These are phyloP conservation scores for Chrysanthemum seticuspe DNA, from an alignment of 129 eudicot species.

Conservation along the genomic window DNA sequence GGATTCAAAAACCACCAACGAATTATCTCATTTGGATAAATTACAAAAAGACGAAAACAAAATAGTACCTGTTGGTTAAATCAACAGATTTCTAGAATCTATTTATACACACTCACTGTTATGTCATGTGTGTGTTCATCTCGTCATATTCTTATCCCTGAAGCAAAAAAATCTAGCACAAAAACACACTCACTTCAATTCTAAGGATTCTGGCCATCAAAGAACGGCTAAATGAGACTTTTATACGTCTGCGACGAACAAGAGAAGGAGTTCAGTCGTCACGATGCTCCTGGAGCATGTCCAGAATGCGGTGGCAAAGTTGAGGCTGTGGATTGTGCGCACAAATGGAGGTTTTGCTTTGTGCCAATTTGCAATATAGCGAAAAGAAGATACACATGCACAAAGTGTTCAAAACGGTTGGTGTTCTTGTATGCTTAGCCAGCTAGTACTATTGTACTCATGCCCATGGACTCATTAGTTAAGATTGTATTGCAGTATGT, in stretches of 20 bases:
- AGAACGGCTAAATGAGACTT: constrained; percentile 18
- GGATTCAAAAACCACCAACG: constrained; percentile 8
- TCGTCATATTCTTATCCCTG: constrained; percentile 4
- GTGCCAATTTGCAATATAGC: constrained; percentile 32
- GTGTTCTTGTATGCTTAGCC: constrained; percentile 30
- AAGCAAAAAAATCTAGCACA: constrained; percentile 9
- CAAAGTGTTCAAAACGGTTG: constrained; percentile 32
- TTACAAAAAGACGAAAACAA: constrained; percentile 14
- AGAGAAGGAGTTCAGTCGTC: constrained; percentile 31
- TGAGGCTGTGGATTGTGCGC: constrained; percentile 31
- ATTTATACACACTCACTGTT: constrained; percentile 7
- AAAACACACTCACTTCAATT: neutral
- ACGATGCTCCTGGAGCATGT: constrained; percentile 38
- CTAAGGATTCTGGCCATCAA: neutral
- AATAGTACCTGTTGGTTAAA: constrained; percentile 17
- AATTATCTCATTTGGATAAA: neutral
- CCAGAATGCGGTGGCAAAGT: constrained; percentile 42
- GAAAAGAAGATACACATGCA: constrained; percentile 34
- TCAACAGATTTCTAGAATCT: neutral
- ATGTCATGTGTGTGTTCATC: neutral
- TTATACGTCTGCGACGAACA: constrained; percentile 33
- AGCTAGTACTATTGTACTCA: neutral
- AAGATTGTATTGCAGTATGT: constrained; percentile 1
- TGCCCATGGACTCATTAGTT: neutral
- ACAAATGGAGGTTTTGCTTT: constrained; percentile 37